These are phyloP conservation scores for Shiraia bambusicola DNA, from an alignment of 2,329 filamentous ascomycete genomes.

Conservation along the genomic window DNA sequence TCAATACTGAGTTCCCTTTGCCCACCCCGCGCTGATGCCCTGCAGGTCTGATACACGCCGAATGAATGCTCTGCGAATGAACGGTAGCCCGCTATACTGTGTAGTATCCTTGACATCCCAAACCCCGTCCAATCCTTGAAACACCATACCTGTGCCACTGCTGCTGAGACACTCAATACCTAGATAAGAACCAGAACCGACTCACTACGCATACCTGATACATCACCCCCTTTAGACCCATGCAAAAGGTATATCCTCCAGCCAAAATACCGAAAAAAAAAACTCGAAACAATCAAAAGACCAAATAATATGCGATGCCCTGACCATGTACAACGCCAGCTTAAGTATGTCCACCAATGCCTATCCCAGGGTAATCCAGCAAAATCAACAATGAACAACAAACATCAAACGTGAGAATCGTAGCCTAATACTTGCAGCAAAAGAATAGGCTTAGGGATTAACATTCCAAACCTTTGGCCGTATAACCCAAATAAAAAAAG, in stretches of 20 bases:
- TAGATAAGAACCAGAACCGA: constrained; percentile 6
- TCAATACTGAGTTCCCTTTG: background rate
- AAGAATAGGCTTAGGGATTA: constrained; percentile 13
- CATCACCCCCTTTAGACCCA: constrained; percentile 20
- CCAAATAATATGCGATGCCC: constrained; percentile 6
- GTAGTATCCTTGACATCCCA: no score
- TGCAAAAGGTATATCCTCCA: constrained; percentile 41
- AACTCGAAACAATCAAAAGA: constrained; percentile 9
- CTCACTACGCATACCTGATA: constrained; percentile 22
- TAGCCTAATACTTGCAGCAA: constrained; percentile 30
- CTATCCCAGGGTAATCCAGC: constrained; percentile 17
- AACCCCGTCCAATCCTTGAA: background rate
- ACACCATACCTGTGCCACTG: no score
- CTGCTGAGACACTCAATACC: background rate
- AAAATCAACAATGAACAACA: constrained; percentile 13
- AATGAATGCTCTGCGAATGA: background rate
- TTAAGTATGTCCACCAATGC: constrained; percentile 18
- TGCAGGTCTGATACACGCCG: no score
- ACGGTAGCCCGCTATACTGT: no score
- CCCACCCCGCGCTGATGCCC: constrained; percentile 2
- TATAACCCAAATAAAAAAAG: constrained; percentile 12
- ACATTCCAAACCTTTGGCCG: constrained; percentile 1
- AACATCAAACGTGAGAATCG: constrained; percentile 29
- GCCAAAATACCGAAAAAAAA: constrained; percentile 12
- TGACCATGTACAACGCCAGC: constrained; percentile 13